Conservation (phyloP, 345 rosid species). For the Angophora floribunda region DNA sequence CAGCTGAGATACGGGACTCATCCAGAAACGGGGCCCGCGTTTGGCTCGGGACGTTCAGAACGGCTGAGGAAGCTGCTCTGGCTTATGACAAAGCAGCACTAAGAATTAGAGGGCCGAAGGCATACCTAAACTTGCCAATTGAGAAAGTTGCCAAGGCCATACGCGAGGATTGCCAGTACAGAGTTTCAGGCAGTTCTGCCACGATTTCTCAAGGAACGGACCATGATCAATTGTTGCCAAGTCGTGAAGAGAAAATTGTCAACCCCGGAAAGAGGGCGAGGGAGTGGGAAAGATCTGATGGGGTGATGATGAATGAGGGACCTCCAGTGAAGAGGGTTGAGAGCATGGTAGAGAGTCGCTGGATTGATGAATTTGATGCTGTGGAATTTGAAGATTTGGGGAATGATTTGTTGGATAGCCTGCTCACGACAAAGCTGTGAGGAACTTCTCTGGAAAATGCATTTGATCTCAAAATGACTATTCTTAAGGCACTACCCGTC, state of each 20-base stretch:
- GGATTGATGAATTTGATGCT: slow-evolving; percentile 15
- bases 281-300: not conserved
- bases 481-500: not conserved
- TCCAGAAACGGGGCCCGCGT: slow-evolving; percentile 57
- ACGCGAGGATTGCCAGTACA: slow-evolving; percentile 4
- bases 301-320: not conserved
- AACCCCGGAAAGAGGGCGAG: not conserved
- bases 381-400: slow-evolving; percentile 67
- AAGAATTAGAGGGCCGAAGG: slow-evolving; percentile 65
- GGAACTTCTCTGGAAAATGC: too few relatives aligned
- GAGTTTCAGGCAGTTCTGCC: not conserved
- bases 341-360: slow-evolving; percentile 2
- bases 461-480: too few relatives aligned
- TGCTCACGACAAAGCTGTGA: slow-evolving; percentile 1
- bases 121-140: slow-evolving; percentile 61
- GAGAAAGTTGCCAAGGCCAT: slow-evolving; percentile 38
- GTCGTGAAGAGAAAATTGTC: not conserved
- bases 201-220: not conserved
- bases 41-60: slow-evolving; percentile 86
- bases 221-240: not conserved
- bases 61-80: slow-evolving; percentile 88
- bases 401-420: slow-evolving; percentile 54
- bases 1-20: slow-evolving; percentile 85
- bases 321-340: slow-evolving; percentile 22
- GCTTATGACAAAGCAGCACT: slow-evolving; percentile 90